Evolutionary conservation across 495 filamentous ascomycete genomes (phyloP).

Genomic region (Evansstolkia leycettana): DNA sequence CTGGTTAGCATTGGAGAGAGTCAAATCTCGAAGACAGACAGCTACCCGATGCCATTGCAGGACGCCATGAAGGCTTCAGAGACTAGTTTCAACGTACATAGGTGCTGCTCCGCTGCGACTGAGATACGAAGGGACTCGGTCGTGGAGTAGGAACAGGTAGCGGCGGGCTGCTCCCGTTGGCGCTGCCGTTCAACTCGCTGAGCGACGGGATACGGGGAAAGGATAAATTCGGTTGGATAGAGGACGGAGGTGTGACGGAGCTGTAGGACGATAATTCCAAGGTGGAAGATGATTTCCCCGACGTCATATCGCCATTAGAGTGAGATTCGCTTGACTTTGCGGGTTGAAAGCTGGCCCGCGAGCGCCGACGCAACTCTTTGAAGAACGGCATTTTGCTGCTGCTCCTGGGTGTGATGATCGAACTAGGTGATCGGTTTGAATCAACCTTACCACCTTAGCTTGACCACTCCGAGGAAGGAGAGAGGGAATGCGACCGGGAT

Average conservation of each 20-base stretch:
- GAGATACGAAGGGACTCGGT: slow-evolving; percentile 26
- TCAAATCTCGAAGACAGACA: neutral
- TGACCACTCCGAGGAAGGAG: no score
- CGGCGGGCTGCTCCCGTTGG: slow-evolving; percentile 25
- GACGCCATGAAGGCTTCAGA: no score
- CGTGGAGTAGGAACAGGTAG: slow-evolving; percentile 27
- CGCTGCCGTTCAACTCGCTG: slow-evolving; percentile 27
- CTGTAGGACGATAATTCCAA: slow-evolving; percentile 44
- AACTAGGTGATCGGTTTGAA: no score
- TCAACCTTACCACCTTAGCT: no score
- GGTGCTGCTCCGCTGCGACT: slow-evolving; percentile 37
- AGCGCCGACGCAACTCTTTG: slow-evolving; percentile 64
- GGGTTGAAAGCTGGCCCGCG: slow-evolving; percentile 51
- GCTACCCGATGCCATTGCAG: neutral
- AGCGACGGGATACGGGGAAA: slow-evolving; percentile 40
- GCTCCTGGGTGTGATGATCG: no score
- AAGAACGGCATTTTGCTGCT: slow-evolving; percentile 47
- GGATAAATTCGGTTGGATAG: slow-evolving; percentile 42
- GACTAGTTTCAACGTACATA: no score
- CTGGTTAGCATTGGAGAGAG: neutral
- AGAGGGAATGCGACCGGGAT: no score
- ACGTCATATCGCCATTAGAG: slow-evolving; percentile 35
- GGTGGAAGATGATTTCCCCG: slow-evolving; percentile 52
- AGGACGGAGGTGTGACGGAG: slow-evolving; percentile 46
- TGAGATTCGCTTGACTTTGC: slow-evolving; percentile 33